These are phyloP conservation scores for Aspergillus haitiensis DNA, from an alignment of 495 filamentous ascomycete species.

Conservation along the genomic window DNA sequence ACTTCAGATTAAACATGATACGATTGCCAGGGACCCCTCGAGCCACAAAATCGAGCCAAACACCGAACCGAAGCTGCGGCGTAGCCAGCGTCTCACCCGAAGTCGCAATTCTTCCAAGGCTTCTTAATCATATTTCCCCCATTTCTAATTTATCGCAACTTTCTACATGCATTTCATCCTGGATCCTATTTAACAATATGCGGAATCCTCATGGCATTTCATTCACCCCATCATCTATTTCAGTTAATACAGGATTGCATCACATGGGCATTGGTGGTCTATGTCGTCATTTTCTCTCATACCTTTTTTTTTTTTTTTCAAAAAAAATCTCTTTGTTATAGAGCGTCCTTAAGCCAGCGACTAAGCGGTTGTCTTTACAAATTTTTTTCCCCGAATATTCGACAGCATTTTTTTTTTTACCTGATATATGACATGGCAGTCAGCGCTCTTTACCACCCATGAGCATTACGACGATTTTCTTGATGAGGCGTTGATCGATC, in stretches of 20 bases:
- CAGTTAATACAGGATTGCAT: constrained; percentile 15
- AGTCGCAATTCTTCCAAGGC: constrained; percentile 21
- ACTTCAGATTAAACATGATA: constrained; percentile 11
- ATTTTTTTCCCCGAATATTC: constrained; percentile 14
- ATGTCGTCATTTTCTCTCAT: constrained; percentile 7
- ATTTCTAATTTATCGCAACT: background rate
- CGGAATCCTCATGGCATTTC: background rate
- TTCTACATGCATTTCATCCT: background rate
- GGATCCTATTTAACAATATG: constrained; percentile 1
- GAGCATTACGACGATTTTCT: constrained; percentile 16
- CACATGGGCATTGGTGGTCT: constrained; percentile 21
- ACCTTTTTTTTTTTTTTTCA: constrained; percentile 13
- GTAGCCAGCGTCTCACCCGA: constrained; percentile 26
- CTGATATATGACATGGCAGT: background rate
- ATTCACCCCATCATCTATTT: constrained; percentile 1
- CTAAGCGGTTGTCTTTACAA: constrained; percentile 16
- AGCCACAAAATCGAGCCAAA: constrained; percentile 23
- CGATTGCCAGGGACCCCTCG: constrained; percentile 14
- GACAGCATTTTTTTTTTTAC: constrained; percentile 14
- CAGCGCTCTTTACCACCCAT: background rate
- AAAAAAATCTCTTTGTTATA: background rate
- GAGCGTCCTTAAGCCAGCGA: constrained; percentile 18
- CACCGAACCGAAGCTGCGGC: constrained; percentile 23
- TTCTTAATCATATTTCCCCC: constrained; percentile 2
- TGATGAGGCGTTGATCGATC: constrained; percentile 14